A percentile compares a stretch with the other conserved stretches of the same genome.
phyloP scores from a whole-genome alignment of 108 stramenopile genomes.

The Conticribra guillardii region DNA sequence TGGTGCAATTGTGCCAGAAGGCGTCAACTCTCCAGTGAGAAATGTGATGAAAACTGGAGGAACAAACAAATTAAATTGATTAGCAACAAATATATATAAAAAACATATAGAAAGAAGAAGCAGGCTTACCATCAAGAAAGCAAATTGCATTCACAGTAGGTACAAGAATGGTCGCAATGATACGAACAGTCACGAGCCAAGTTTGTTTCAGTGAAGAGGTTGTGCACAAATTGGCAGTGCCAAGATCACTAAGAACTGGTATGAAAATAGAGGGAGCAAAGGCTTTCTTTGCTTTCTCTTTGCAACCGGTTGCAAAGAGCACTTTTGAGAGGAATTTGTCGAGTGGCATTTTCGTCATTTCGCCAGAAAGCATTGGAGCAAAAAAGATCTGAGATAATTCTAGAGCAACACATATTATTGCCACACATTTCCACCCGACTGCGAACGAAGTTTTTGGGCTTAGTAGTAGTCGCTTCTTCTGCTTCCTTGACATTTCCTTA shows the following conservation, averaged over 20 bases:
- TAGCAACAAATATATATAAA: no score
- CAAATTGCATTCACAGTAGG: constrained; percentile 56
- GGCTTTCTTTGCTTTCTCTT: constrained; percentile 13
- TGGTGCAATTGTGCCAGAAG: constrained; percentile 59
- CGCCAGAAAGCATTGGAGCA: constrained; percentile 57
- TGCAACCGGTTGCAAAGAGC: constrained; percentile 27
- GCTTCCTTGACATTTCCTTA: constrained; percentile 27
- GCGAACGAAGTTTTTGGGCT: constrained; percentile 80
- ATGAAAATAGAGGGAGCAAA: constrained; percentile 15
- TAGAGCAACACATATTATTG: constrained; percentile 58
- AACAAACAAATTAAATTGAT: no score
- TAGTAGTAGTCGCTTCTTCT: constrained; percentile 54
- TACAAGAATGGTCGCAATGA: constrained; percentile 52
- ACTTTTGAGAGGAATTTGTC: constrained; percentile 30
- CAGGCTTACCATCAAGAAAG: constrained; percentile 79
- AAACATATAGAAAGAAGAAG: no score
- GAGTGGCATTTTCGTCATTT: constrained; percentile 50
- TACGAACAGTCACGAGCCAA: constrained; percentile 41
- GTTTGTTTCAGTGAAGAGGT: constrained; percentile 17
- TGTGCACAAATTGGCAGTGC: constrained; percentile 52
- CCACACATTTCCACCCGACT: constrained; percentile 66
- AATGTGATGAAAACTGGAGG: constrained; percentile 84
- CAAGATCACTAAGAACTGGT: constrained; percentile 20
- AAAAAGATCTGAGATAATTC: constrained; percentile 60
- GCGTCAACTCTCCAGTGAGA: constrained; percentile 76